phyloP scores from a whole-genome alignment of 1,284 basidiomycete genomes.

The Apiotrichum sp. region DNA sequence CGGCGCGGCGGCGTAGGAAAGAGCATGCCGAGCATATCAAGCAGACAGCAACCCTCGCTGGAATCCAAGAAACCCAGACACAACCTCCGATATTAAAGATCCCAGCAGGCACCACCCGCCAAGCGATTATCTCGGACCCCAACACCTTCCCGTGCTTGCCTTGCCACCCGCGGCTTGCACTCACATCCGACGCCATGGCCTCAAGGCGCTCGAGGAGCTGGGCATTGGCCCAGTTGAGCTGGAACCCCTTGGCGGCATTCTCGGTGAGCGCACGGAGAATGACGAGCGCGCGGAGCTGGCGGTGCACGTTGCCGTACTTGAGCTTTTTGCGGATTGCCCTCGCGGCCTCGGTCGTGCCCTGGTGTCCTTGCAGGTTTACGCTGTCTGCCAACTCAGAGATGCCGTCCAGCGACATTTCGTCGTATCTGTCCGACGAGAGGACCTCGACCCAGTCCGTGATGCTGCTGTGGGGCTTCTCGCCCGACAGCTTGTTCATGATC shows the following conservation, averaged over 20 bases:
- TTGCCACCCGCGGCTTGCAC: constrained; percentile 7
- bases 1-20: too few relatives aligned
- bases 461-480: constrained; percentile 59
- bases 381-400: constrained; percentile 89
- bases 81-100: too few relatives aligned
- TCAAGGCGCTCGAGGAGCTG: constrained; percentile 77
- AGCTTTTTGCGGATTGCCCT: constrained; percentile 92
- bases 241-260: constrained; percentile 68
- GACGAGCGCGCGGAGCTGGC: constrained; percentile 89
- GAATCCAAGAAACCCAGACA: too few relatives aligned
- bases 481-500: constrained; percentile 32
- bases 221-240: constrained; percentile 70
- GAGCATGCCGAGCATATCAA: too few relatives aligned
- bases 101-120: too few relatives aligned
- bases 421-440: constrained; percentile 63
- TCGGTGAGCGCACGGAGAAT: constrained; percentile 87
- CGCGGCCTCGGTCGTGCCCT: constrained; percentile 70
- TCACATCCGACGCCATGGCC: constrained; percentile 60
- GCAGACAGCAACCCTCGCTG: too few relatives aligned
- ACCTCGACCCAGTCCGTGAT: constrained; percentile 89
- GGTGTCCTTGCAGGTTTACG: constrained; percentile 71
- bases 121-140: too few relatives aligned
- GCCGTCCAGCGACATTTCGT: constrained; percentile 78
- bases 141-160: too few relatives aligned
- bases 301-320: constrained; percentile 86